Evolutionary conservation across 306 rosid genomes (phyloP).

Genomic region (Citrullus colocynthis): DNA sequence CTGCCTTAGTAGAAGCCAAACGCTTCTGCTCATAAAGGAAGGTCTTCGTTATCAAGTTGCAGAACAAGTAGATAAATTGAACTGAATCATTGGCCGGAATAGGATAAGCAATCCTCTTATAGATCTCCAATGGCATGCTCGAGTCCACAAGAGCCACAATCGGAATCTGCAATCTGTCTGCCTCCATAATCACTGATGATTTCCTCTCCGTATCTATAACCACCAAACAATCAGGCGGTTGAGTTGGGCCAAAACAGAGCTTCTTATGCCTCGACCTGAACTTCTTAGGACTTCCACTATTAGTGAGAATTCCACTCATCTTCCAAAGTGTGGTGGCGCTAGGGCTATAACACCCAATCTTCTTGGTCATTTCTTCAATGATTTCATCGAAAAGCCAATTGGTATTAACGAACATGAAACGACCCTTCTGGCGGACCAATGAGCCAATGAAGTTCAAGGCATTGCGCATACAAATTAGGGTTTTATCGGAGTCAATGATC

Average conservation of each 20-base stretch:
- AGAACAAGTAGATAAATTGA: conserved; percentile 55
- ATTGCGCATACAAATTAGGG: conserved; percentile 61
- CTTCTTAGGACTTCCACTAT: conserved; percentile 68
- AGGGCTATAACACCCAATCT: conserved; percentile 40
- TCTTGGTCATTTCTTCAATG: conserved; percentile 51
- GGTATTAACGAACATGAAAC: conserved; percentile 84
- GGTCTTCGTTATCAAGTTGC: conserved; percentile 75
- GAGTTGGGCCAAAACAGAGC: conserved; percentile 54
- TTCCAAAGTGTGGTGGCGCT: conserved; percentile 49
- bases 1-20: conserved; percentile 10
- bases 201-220: conserved; percentile 52
- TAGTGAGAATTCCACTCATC: conserved; percentile 68
- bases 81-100: conserved; percentile 63
- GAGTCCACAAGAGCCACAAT: conserved; percentile 70
- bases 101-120: conserved; percentile 51
- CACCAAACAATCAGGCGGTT: conserved; percentile 66
- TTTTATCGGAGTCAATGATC: conserved; percentile 59
- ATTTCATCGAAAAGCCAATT: conserved; percentile 68
- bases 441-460: conserved; percentile 61
- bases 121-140: conserved; percentile 37
- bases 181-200: conserved; percentile 55
- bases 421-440: conserved; percentile 47
- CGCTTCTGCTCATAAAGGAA: conserved; percentile 30
- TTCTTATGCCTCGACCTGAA: conserved; percentile 64
- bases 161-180: conserved; percentile 51